These are phyloP conservation scores for Stipa capillata DNA, from an alignment of 176 grass and related monocot genomes.

Conservation along the genomic window DNA sequence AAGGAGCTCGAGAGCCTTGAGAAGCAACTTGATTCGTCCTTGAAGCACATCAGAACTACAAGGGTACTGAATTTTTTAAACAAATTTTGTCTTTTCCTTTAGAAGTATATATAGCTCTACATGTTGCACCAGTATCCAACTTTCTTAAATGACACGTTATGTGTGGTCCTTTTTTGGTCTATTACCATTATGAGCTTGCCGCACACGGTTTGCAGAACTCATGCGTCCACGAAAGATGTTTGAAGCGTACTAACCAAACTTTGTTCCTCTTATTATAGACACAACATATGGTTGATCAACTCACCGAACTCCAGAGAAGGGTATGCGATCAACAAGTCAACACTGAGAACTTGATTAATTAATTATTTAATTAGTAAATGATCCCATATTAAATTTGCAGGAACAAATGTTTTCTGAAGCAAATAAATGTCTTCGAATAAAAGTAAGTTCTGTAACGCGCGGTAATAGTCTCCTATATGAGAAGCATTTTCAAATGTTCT, in stretches of 20 bases:
- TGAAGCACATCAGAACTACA: conserved; percentile 87
- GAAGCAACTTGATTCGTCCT: conserved; percentile 73
- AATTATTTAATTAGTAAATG: not conserved
- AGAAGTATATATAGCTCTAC: not conserved
- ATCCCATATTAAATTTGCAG: conserved; percentile 37
- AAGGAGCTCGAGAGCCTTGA: conserved; percentile 84
- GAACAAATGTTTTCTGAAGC: conserved; percentile 70
- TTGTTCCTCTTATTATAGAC: conserved; percentile 39
- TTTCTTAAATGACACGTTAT: not conserved
- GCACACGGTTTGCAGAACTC: not conserved
- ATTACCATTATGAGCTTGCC: not conserved
- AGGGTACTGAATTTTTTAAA: conserved; percentile 47
- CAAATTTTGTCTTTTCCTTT: too few relatives aligned
- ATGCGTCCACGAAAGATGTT: not conserved
- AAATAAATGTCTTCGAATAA: conserved; percentile 77
- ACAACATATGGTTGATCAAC: conserved; percentile 59
- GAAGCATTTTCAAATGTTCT: not conserved
- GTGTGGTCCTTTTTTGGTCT: too few relatives aligned
- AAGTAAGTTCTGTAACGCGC: conserved; percentile 43
- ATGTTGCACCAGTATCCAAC: not conserved
- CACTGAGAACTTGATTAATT: not conserved
- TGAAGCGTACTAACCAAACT: not conserved
- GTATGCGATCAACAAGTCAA: conserved; percentile 23
- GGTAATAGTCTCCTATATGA: not conserved
- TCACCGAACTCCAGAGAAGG: conserved; percentile 60